Base-by-base conservation (phyloP, 2,329 filamentous ascomycete species). In the Hypoxylon sp. region DNA sequence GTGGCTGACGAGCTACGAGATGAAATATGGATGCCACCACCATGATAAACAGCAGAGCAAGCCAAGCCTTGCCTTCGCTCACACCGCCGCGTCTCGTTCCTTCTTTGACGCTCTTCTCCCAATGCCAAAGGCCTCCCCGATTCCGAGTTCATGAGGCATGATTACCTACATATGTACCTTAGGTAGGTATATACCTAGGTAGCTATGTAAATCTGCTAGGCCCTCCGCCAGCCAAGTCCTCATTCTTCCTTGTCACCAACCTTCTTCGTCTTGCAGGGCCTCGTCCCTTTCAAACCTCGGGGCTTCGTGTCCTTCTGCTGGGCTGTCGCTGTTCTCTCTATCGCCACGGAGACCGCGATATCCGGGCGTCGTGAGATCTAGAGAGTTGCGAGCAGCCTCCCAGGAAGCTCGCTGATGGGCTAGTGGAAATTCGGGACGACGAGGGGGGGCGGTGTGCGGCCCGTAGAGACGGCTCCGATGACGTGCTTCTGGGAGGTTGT, bases 281-380 rank as follows among this genome's bases (percentile, higher is more conserved):
- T 20, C 51, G 43, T 62, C 48, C 11, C 48, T 46, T 13, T 53
- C 38, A 18, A 45, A 38, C 35, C 48, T 41, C 11, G 63, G 65
- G 17, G 64, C 65, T 29, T 69, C 64, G 11, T 74, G 69, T 48
- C 75, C 73, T 48, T 78, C 65, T 5, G 69, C 64, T 38, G 72
- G 68, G 51, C 81, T 79, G 37, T 79, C 77, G 1, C 72, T 71
- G 67, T 83, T 83, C 67, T 83, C 81, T 43, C 70, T 70, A 10
- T 79, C 81, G 18, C 78, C 78, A 60, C 82, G 80, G 20, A 82
- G 69, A 10, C 80, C 78, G 59, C 69, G 69, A 57, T 79, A 79
- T 0, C 79, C 78, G n/a, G 74, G 72, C n/a, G 72, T 74, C 23
- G 70, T 68, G 47, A 81, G 58, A n/a, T 76, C 76, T 26, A 62